A percentile compares a stretch with the other conserved stretches of the same genome.
Evolutionary conservation across 768 basidiomycete species (phyloP).

Genomic region (Lactarius sanguifluus): DNA sequence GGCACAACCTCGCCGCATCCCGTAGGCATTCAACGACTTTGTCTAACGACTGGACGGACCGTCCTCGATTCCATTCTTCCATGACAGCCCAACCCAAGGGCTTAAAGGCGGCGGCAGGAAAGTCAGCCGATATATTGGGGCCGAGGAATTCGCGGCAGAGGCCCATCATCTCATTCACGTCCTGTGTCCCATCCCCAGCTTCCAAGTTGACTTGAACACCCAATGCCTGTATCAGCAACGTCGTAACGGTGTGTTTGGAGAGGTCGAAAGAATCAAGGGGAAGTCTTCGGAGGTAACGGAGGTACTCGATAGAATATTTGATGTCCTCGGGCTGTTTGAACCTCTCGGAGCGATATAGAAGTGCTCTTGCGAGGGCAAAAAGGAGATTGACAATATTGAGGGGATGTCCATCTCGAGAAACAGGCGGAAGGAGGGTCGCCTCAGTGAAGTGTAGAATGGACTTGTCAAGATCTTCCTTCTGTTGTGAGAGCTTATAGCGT

Average conservation of each 20-base stretch:
- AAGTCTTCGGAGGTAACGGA: neutral
- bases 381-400: neutral
- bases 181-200: neutral
- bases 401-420: neutral
- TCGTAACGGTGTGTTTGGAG: neutral
- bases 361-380: neutral
- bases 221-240: neutral
- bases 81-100: neutral
- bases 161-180: neutral
- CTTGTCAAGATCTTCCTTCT: neutral
- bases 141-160: conserved; percentile 8
- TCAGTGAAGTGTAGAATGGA: neutral
- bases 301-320: neutral
- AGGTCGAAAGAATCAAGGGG: neutral
- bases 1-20: neutral
- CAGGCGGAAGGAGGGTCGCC: neutral
- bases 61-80: neutral
- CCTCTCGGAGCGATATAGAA: neutral
- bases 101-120: neutral
- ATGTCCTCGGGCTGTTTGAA: neutral
- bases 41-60: neutral
- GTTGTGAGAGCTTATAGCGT: too few relatives aligned
- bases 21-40: neutral
- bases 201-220: neutral
- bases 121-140: neutral